These are phyloP conservation scores for Diospyros lotus DNA, from an alignment of 148 eudicot genomes.

Conservation along the genomic window DNA sequence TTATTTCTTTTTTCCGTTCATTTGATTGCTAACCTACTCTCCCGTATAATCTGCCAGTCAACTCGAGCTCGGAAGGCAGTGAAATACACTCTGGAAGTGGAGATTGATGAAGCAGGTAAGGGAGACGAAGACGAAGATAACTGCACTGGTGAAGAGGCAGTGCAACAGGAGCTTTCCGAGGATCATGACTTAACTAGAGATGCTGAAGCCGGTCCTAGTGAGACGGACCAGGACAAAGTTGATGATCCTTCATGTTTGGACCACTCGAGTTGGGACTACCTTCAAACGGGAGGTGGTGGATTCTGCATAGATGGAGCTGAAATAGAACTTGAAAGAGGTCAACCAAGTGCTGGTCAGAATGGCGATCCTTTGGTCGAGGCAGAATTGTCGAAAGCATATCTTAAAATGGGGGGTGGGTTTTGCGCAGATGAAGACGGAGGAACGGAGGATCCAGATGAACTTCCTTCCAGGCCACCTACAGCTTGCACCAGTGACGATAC, in stretches of 20 bases:
- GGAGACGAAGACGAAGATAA: slow-evolving; percentile 18
- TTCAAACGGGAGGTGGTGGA: slow-evolving; percentile 33
- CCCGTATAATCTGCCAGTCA: slow-evolving; percentile 49
- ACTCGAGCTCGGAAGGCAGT: slow-evolving; percentile 57
- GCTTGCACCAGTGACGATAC: slow-evolving; percentile 7
- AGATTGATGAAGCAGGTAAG: slow-evolving; percentile 24
- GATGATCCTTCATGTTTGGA: slow-evolving; percentile 21
- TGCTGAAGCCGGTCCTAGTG: slow-evolving; percentile 12
- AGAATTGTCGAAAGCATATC: slow-evolving; percentile 38
- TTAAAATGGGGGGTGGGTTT: slow-evolving; percentile 73
- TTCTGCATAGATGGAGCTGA: slow-evolving; percentile 43
- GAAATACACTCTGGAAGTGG: slow-evolving; percentile 47
- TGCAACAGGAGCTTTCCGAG: slow-evolving; percentile 21
- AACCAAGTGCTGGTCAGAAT: slow-evolving; percentile 14
- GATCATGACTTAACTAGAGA: slow-evolving; percentile 7
- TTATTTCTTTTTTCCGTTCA: background rate
- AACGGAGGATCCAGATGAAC: slow-evolving; percentile 18
- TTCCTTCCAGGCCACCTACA: slow-evolving; percentile 11
- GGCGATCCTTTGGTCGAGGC: slow-evolving; percentile 18
- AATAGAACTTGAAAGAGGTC: slow-evolving; percentile 13
- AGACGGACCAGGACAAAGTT: slow-evolving; percentile 10
- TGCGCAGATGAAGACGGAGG: slow-evolving; percentile 52
- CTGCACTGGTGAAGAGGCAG: slow-evolving; percentile 10
- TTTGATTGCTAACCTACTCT: background rate
- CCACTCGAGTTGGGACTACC: slow-evolving; percentile 21